These are phyloP conservation scores for Lactifluus echinatus DNA, from an alignment of 768 basidiomycete species.

Conservation along the genomic window DNA sequence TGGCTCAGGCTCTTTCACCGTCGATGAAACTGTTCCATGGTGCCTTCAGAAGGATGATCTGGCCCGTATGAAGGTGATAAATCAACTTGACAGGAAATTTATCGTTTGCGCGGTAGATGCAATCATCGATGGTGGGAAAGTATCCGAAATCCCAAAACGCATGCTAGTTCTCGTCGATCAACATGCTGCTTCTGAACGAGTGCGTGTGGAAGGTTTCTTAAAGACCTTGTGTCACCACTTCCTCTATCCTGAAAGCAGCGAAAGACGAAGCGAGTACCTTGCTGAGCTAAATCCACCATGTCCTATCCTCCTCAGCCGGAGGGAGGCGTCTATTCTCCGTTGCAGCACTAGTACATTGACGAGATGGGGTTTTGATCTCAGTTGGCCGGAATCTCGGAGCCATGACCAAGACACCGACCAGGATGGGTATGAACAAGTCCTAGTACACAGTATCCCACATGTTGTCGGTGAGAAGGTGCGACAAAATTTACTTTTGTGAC, in stretches of 20 bases:
- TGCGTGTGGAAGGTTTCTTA: slow-evolving; percentile 82
- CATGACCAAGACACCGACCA: slow-evolving; percentile 21
- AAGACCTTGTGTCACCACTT: slow-evolving; percentile 65
- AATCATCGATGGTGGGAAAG: slow-evolving; percentile 20
- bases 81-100: slow-evolving; percentile 89
- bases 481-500: not conserved
- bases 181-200: slow-evolving; percentile 95
- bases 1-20: not conserved
- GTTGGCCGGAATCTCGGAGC: slow-evolving; percentile 24
- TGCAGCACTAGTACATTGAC: slow-evolving; percentile 41
- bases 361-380: slow-evolving; percentile 64
- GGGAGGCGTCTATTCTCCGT: slow-evolving; percentile 46
- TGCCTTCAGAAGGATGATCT: slow-evolving; percentile 48
- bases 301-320: slow-evolving; percentile 55
- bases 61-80: slow-evolving; percentile 48
- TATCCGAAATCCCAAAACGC: slow-evolving; percentile 13
- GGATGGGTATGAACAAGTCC: slow-evolving; percentile 54
- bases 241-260: slow-evolving; percentile 29
- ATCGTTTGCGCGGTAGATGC: slow-evolving; percentile 58
- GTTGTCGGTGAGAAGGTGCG: slow-evolving; percentile 61
- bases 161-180: slow-evolving; percentile 83
- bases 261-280: slow-evolving; percentile 29
- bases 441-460: slow-evolving; percentile 54
- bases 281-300: slow-evolving; percentile 44
- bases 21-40: not conserved